Evolutionary conservation across 2,329 filamentous ascomycete species (phyloP), one percentile per base, ranked within the genome.

Genomic region (Cercospora sp.): DNA sequence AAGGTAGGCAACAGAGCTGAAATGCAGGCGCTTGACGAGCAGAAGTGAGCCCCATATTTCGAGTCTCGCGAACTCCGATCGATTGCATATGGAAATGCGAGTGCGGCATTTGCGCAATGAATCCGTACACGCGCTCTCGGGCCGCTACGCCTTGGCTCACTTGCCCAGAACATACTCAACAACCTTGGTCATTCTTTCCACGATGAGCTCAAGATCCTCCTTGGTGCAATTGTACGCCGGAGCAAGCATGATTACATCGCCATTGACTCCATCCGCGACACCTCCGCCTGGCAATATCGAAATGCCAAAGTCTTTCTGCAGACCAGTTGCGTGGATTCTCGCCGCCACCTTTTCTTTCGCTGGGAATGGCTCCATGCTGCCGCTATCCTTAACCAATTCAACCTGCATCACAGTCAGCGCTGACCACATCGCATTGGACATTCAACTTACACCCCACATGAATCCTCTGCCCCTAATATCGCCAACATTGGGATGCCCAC

Each of bases 161-260:
- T 58, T 58, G 18, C 71, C 72, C 26, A 82, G 78, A 63, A 79
- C 80, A 26, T 85, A 84, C 12, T 81, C 76, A n/a, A 90, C 76
- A 12, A 89, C 82, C 37, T 76, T 80, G 2, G 75, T 77, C 5
- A 86, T 79, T 0, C 79, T 80, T 21, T 83, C 79, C 1, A 86
- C 86, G 61, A 89, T 86, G 28, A 80, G 73, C 5, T 86, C 82
- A 61, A 90, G 79, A 26, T 90, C 87, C 10, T 81, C 80, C 49
- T 77, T 77, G 0, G 84, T 87, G 26, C 88, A 82, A 57, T 86
- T 91, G 77, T 87, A 91, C 0, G 90, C 84, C 3, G 91, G 90
- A 1, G 89, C 85, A 12, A 93, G 74, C 45, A 92, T 82, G 28
- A 91, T 80, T 16, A 71, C 67, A 74, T 93, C 90, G 4, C 90